Conservation (phyloP, 768 basidiomycete genomes). For the Suillus decipiens region DNA sequence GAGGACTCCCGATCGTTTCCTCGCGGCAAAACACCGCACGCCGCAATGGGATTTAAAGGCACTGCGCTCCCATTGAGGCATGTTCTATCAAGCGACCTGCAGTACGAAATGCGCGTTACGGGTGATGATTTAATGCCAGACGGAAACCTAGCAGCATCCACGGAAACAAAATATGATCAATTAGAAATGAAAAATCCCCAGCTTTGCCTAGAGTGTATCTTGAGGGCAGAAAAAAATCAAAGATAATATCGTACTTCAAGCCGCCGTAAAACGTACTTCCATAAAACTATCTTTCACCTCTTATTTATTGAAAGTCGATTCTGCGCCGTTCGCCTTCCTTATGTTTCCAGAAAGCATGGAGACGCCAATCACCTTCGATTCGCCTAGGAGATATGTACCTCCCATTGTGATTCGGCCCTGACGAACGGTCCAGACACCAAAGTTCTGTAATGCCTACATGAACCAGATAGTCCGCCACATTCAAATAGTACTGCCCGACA, state of each 20-base stretch:
- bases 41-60: background rate
- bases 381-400: slow-evolving; percentile 45
- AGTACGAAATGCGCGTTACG: background rate
- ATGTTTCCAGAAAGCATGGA: slow-evolving; percentile 58
- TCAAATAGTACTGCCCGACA: slow-evolving; percentile 84
- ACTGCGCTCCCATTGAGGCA: slow-evolving; percentile 1
- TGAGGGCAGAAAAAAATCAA: background rate
- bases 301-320: background rate
- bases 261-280: background rate
- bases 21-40: slow-evolving; percentile 4
- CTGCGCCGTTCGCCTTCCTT: slow-evolving; percentile 14
- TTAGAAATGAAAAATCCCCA: background rate
- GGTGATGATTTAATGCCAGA: background rate
- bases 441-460: slow-evolving; percentile 60
- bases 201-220: background rate
- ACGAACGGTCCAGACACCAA: slow-evolving; percentile 55
- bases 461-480: slow-evolving; percentile 64
- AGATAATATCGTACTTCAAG: slow-evolving; percentile 2
- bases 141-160: background rate
- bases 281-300: background rate
- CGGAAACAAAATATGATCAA: background rate
- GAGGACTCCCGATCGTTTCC: background rate
- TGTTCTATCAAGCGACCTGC: slow-evolving; percentile 7
- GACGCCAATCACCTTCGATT: slow-evolving; percentile 56
- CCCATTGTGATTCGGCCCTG: slow-evolving; percentile 47